Conservation (phyloP, 2,329 filamentous ascomycete genomes). For the Emergomyces orientalis region DNA sequence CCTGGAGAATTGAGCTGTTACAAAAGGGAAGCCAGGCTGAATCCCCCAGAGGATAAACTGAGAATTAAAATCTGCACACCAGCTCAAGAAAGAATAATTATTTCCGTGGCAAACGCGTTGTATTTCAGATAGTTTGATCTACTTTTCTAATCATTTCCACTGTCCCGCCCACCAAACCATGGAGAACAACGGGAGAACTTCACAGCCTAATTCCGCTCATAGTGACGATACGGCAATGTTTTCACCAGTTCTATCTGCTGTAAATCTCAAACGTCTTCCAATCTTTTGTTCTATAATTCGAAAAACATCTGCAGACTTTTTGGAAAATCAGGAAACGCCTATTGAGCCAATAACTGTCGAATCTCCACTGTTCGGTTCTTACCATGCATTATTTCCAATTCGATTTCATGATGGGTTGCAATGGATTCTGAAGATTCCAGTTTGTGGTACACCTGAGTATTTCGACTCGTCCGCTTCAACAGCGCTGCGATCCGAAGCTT, state of each 20-base stretch:
- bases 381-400: slow-evolving; percentile 20
- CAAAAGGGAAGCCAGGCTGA: too few species aligned
- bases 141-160: too few species aligned
- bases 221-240: background rate
- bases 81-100: too few species aligned
- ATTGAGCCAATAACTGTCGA: slow-evolving; percentile 4
- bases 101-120: too few species aligned
- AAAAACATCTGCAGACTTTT: background rate
- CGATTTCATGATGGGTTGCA: slow-evolving; percentile 15
- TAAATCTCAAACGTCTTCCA: background rate
- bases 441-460: slow-evolving; percentile 16
- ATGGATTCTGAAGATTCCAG: slow-evolving; percentile 21
- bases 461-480: slow-evolving; percentile 17
- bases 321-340: background rate
- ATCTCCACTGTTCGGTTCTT: slow-evolving; percentile 17
- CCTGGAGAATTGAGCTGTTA: too few species aligned
- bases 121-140: too few species aligned
- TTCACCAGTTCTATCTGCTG: background rate
- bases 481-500: slow-evolving; percentile 21
- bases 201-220: too few species aligned
- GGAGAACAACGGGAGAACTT: too few species aligned
- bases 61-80: too few species aligned
- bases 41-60: too few species aligned
- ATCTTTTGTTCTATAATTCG: background rate
- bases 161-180: too few species aligned